Evolutionary conservation across 176 grass and related monocot species (phyloP), one percentile per base, ranked within the genome.

Genomic region (Musa troglodytarum): DNA sequence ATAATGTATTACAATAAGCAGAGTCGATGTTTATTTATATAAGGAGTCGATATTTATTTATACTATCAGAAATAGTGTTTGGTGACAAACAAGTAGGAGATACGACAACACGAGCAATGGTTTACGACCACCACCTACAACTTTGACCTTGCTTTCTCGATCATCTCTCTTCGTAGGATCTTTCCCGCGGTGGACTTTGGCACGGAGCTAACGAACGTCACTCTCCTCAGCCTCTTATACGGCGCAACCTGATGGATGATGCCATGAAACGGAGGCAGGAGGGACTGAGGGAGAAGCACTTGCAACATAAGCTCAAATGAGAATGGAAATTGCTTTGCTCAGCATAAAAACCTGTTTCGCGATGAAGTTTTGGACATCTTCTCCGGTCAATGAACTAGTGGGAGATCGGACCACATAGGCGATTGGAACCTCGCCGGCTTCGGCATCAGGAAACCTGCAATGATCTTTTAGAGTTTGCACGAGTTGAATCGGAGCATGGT

Each of bases 371-470:
- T 91, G 82, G 49, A 94, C 88, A 81, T 91, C 86, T 62, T 79
- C 62, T 83, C 87, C 95, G 7, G 88, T 89, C 63, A 99, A 78
- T 4, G 82, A 91, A 72, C 95, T 94, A 5, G 78, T 74, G 65
- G 88, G 76, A 71, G 90, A 94, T 23, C 82, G 77, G 10, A 99
- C 90, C 1, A 91, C 90, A 58, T 91, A 89, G 53, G 95, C 95
- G 63, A 99, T 75, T 54, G 95, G 95, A 82, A 99, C 90, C 80
- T 99, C 90, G 43, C 95, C 95, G 66, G 90, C 90, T 89, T 94
- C 86, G 62, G 85, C 88, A 84, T 99, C 88, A 55, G 95, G 95
- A 72, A 87, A 87, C 82, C 95, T 99, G 72, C 54, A 69, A 4
- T 43, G 34, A 43, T 43, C 34, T 6, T 43, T 43, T 5, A 43